These are phyloP conservation scores for Umbelopsis sp. DNA, from an alignment of 371 early-diverging fungal genomes.

Conservation along the genomic window DNA sequence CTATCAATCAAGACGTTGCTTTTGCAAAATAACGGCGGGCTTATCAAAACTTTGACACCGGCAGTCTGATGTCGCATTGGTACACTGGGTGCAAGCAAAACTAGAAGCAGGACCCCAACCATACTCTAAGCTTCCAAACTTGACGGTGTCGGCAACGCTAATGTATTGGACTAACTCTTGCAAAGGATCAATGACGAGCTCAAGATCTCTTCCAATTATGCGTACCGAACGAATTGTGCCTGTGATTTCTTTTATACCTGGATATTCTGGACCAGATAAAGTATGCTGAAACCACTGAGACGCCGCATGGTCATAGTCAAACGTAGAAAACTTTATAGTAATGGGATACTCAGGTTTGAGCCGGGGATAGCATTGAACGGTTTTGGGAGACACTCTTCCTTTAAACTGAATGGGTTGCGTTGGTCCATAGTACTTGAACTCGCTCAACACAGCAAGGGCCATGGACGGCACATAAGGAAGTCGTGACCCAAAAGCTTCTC, in stretches of 20 bases:
- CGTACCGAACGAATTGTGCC: not conserved
- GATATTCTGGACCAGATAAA: not conserved
- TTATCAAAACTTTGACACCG: not conserved
- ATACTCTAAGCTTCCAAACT: not conserved
- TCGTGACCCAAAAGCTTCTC: not conserved
- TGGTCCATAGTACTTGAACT: not conserved
- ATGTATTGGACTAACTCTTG: slow-evolving; percentile 7
- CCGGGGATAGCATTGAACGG: not conserved
- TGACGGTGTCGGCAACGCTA: not conserved
- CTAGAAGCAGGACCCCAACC: slow-evolving; percentile 1
- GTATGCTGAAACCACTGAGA: slow-evolving; percentile 2
- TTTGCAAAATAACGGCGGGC: not conserved
- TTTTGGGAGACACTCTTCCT: not conserved
- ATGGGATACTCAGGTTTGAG: slow-evolving; percentile 4
- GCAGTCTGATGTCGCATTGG: not conserved
- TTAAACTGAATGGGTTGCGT: not conserved
- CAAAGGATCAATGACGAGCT: not conserved
- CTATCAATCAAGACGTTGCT: not conserved
- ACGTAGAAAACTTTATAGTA: slow-evolving; percentile 6
- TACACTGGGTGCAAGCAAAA: not conserved
- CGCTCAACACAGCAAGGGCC: not conserved
- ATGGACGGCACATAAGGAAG: slow-evolving; percentile 1
- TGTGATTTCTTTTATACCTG: not conserved
- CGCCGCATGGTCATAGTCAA: slow-evolving; percentile 6
- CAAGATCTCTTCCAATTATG: not conserved